phyloP scores from a whole-genome alignment of 331 rosid species.

The Ulmus americana region DNA sequence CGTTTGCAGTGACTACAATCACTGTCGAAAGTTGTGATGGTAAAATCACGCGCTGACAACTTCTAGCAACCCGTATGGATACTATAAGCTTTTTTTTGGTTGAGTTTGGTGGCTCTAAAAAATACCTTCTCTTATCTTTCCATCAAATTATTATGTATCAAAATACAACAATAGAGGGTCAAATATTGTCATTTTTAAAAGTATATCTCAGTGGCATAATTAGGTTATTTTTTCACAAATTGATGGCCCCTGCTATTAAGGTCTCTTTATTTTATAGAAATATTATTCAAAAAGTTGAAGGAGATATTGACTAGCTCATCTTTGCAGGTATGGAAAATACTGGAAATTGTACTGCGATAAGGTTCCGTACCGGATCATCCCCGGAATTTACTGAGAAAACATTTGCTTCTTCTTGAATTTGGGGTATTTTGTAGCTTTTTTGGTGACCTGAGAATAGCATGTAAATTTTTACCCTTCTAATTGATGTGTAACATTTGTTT shows the following conservation, averaged over 20 bases:
- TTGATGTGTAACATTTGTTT: background rate
- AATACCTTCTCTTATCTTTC: too few relatives aligned
- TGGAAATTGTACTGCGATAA: constrained; percentile 82
- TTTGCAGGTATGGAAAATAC: constrained; percentile 80
- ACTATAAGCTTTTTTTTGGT: too few relatives aligned
- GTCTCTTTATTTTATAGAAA: background rate
- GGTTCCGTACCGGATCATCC: constrained; percentile 70
- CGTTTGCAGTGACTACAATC: too few relatives aligned
- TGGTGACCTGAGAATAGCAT: background rate
- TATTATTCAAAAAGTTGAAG: background rate
- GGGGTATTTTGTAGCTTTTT: background rate
- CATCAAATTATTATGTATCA: too few relatives aligned
- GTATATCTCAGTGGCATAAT: too few relatives aligned
- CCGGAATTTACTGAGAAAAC: constrained; percentile 58
- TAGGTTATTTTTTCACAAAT: too few relatives aligned
- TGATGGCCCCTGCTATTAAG: background rate
- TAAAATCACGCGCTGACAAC: too few relatives aligned
- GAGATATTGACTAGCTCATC: constrained; percentile 6
- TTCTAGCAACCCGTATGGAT: too few relatives aligned
- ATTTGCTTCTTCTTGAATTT: background rate
- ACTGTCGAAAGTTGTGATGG: too few relatives aligned
- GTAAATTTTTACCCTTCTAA: background rate
- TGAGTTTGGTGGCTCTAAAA: too few relatives aligned
- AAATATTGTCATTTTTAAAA: too few relatives aligned
- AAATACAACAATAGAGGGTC: too few relatives aligned